Percentiles rank a stretch among this genome's conserved stretches.
Conservation (phyloP, 352 stramenopile species). For the Pythium brachiatum region DNA sequence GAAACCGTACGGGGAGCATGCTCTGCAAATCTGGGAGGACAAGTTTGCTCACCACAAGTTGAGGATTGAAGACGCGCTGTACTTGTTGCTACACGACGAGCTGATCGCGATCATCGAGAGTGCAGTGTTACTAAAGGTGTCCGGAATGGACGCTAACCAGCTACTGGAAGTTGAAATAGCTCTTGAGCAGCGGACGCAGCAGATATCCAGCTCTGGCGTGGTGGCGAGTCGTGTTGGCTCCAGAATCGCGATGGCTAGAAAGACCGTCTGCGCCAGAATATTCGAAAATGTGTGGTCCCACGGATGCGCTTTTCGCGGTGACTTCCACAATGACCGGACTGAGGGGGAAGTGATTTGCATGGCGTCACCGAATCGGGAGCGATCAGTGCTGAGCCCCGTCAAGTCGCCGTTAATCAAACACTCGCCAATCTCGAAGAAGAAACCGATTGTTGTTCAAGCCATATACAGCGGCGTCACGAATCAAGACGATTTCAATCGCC, state of each 20-base stretch:
- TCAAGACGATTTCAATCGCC: not conserved
- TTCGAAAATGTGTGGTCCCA: conserved; percentile 27
- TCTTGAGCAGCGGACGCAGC: conserved; percentile 19
- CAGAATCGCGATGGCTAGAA: not conserved
- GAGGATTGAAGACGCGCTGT: conserved; percentile 39
- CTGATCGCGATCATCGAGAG: conserved; percentile 41
- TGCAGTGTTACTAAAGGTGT: conserved; percentile 34
- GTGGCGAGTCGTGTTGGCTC: not conserved
- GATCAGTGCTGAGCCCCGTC: not conserved
- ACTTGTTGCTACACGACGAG: conserved; percentile 42
- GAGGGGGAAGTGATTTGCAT: not conserved
- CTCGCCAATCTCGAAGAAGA: not conserved
- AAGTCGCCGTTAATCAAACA: not conserved
- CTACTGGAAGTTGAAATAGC: conserved; percentile 58
- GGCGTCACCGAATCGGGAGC: not conserved
- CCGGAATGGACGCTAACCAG: conserved; percentile 38
- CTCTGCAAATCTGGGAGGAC: conserved; percentile 49
- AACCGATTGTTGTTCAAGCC: not conserved
- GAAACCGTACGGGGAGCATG: conserved; percentile 18
- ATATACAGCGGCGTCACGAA: not conserved
- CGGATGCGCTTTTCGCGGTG: conserved; percentile 19
- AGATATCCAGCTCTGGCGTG: too few species aligned
- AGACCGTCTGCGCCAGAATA: not conserved
- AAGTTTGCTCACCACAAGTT: conserved; percentile 45
- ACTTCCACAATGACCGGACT: too few species aligned